A percentile compares a stretch with the other conserved stretches of the same genome.
These are phyloP conservation scores for Chenopodium album DNA, from an alignment of 148 eudicot genomes.

Conservation along the genomic window DNA sequence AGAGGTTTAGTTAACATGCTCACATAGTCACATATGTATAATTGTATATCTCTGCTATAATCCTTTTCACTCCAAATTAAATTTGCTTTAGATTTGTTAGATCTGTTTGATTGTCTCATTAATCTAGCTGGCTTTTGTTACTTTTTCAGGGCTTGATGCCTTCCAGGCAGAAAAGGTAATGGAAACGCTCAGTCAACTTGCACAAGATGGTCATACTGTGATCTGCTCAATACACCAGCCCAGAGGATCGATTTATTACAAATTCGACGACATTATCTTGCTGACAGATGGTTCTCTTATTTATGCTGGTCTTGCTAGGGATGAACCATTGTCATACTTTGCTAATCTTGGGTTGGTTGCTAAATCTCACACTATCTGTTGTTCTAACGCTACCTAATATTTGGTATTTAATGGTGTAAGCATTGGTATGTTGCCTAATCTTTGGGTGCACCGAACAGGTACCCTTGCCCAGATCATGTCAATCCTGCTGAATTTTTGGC, in stretches of 20 bases:
- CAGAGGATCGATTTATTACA: constrained; percentile 87
- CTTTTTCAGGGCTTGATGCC: constrained; percentile 92
- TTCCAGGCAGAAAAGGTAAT: constrained; percentile 98
- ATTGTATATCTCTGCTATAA: background rate
- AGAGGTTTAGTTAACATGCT: background rate
- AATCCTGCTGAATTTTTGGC: constrained; percentile 99
- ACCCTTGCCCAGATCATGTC: constrained; percentile 80
- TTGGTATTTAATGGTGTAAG: constrained; percentile 3
- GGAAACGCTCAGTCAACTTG: constrained; percentile 95
- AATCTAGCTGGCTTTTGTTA: constrained; percentile 14
- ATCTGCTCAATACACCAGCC: constrained; percentile 99
- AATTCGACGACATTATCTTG: constrained; percentile 94
- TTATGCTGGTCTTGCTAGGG: constrained; percentile 88
- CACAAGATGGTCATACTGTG: constrained; percentile 96
- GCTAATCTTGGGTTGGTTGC: constrained; percentile 77
- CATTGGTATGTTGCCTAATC: constrained; percentile 21
- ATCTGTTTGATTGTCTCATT: background rate
- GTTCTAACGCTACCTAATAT: background rate
- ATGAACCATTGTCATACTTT: constrained; percentile 71
- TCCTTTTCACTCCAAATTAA: too few species aligned
- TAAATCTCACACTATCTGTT: constrained; percentile 2
- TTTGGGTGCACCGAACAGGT: constrained; percentile 51
- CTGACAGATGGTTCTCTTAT: constrained; percentile 80
- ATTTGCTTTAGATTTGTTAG: too few species aligned
- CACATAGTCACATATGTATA: background rate